phyloP scores from a whole-genome alignment of 768 basidiomycete species.

The Sistotremastrum niveocremeum region DNA sequence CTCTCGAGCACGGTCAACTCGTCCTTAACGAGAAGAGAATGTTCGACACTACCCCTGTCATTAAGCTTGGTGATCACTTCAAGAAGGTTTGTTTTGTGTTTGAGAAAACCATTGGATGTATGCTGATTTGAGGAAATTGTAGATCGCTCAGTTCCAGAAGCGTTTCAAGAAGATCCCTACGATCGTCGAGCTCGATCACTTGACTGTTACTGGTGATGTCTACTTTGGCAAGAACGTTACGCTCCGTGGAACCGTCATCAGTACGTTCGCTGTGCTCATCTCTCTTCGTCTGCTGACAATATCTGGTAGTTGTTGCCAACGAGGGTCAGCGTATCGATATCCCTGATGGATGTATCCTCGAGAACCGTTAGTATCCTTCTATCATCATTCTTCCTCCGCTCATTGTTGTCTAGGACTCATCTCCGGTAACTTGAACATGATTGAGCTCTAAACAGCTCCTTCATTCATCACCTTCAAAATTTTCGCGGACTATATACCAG shows the following conservation, averaged over 20 bases:
- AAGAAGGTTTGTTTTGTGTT: slow-evolving; percentile 55
- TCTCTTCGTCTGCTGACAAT: not conserved
- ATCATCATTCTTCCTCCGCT: slow-evolving; percentile 4
- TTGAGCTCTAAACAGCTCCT: slow-evolving; percentile 17
- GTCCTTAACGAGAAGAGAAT: slow-evolving; percentile 72
- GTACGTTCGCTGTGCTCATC: slow-evolving; percentile 18
- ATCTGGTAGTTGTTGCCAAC: slow-evolving; percentile 47
- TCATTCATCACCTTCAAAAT: too few species aligned
- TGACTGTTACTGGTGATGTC: slow-evolving; percentile 87
- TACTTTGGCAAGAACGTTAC: slow-evolving; percentile 81
- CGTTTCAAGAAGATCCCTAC: slow-evolving; percentile 91
- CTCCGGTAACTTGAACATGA: slow-evolving; percentile 79
- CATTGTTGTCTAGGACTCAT: slow-evolving; percentile 36
- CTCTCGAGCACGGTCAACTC: slow-evolving; percentile 75
- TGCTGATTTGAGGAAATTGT: not conserved
- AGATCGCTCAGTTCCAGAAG: slow-evolving; percentile 84
- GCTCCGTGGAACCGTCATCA: slow-evolving; percentile 80
- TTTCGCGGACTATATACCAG: too few species aligned
- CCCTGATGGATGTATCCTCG: slow-evolving; percentile 68
- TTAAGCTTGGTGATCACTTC: slow-evolving; percentile 95
- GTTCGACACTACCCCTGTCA: slow-evolving; percentile 84
- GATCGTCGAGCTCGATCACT: slow-evolving; percentile 84
- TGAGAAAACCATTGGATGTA: not conserved
- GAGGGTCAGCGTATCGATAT: slow-evolving; percentile 75
- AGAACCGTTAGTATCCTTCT: slow-evolving; percentile 38